Conservation (phyloP, 179 eudicot species). For the Vitellaria paradoxa region DNA sequence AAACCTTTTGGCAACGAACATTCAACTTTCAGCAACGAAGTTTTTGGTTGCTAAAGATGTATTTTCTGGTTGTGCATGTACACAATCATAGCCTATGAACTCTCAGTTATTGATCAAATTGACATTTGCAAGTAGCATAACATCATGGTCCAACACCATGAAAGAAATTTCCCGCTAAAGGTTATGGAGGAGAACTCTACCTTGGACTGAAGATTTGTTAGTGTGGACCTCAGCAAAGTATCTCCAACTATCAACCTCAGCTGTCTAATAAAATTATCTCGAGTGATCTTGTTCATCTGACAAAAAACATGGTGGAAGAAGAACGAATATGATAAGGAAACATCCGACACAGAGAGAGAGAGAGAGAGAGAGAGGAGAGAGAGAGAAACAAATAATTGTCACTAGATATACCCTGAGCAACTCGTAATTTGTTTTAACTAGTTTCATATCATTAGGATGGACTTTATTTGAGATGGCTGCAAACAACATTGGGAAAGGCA, state of each 20-base stretch:
- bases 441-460: conserved; percentile 48
- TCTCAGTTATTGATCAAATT: neutral
- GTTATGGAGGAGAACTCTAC: conserved; percentile 13
- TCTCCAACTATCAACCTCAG: conserved; percentile 57
- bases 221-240: conserved; percentile 41
- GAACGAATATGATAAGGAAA: conserved; percentile 1
- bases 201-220: conserved; percentile 44
- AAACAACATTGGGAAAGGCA: conserved; percentile 77
- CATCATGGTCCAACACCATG: neutral
- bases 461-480: conserved; percentile 57
- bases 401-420: conserved; percentile 48
- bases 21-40: neutral
- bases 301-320: neutral
- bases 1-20: neutral
- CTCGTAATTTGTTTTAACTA: conserved; percentile 46
- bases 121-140: neutral
- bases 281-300: conserved; percentile 44
- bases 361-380: too few species aligned
- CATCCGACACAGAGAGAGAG: neutral
- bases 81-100: neutral
- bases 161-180: neutral
- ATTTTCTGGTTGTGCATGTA: neutral
- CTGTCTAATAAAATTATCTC: conserved; percentile 41
- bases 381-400: neutral
- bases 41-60: neutral